Percentiles rank a stretch among this genome's conserved stretches.
These are phyloP conservation scores for Ensete ventricosum DNA, from an alignment of 176 grass and related monocot species.

Conservation along the genomic window DNA sequence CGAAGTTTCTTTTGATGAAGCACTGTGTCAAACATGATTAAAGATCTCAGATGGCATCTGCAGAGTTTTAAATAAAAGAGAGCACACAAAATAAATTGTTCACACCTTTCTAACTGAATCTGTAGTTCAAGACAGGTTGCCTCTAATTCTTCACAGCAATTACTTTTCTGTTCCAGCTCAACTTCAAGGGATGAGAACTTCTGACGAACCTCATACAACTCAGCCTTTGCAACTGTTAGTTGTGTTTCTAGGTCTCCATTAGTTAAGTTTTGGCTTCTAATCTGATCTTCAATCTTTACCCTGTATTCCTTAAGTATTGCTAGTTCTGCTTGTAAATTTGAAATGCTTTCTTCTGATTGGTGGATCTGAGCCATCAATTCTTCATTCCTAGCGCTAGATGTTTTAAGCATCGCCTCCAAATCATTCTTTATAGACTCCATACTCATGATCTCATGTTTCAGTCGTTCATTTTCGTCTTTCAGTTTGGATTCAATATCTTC, in stretches of 20 bases:
- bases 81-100: background rate
- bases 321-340: conserved; percentile 33
- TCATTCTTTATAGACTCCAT: conserved; percentile 4
- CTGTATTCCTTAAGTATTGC: conserved; percentile 34
- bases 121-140: conserved; percentile 25
- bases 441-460: background rate
- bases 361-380: conserved; percentile 6
- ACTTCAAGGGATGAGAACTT: conserved; percentile 7
- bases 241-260: conserved; percentile 18
- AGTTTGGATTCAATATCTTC: conserved; percentile 24
- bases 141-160: conserved; percentile 15
- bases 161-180: conserved; percentile 1
- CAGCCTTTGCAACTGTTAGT: conserved; percentile 12
- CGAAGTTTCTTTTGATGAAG: conserved; percentile 21
- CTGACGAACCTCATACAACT: conserved; percentile 21
- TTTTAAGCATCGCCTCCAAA: conserved; percentile 13
- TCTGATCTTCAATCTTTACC: conserved; percentile 16
- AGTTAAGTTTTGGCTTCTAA: conserved; percentile 16
- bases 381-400: conserved; percentile 13
- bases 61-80: background rate
- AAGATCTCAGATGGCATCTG: background rate
- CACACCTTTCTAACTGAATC: conserved; percentile 30
- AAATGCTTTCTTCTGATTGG: conserved; percentile 29
- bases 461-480: conserved; percentile 15
- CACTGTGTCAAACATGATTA: conserved; percentile 15